Base-by-base conservation (phyloP, 257 asterid genomes). In the Petunia secreta region DNA sequence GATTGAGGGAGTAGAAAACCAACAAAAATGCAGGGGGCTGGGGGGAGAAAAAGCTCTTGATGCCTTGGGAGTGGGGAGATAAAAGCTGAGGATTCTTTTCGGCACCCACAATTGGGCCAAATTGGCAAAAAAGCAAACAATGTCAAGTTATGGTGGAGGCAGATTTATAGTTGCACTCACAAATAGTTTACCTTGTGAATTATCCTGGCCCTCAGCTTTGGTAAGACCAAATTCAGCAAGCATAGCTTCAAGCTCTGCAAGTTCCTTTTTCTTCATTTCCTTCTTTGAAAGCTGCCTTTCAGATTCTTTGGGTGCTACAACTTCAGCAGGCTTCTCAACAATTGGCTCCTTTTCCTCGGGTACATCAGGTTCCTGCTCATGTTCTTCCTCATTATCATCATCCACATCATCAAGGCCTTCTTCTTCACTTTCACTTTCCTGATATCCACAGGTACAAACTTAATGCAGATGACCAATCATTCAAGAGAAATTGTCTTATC, bases 221-320 rank as follows among this genome's bases (percentile, higher is more conserved):
- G 77, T 89, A 73, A 83, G 87, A 71, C 95, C 97, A 78, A 96
- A 91, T 87, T 96, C 95, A 79, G 97, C 97, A 83, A 96, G 87
- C 87, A 96, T 85, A 38, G 96, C 98, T 85, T 96, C 99, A 75
- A 96, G 91, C 82, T 92, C 99, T 38, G 93, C 99, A 67, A 96
- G 95, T 89, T 96, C 99, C 90, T 96, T 94, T 84, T 92, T 96
- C 94, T 89, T 91, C 82, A 92, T 84, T 88, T 94, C 97, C 89
- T 94, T 94, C 95, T 96, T 96, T 5, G 98, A 94, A 48, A 96
- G 91, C 86, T 96, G 99, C 81, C 93, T 91, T 82, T 92, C 97
- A 53, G 98, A 53, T 86, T 90, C 97, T 83, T 91, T 96, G 36
- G 93, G 94, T 65, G 89, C 93, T 40, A 83, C 81, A 82, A 79